Percentiles rank a stretch among this genome's conserved stretches.
Evolutionary conservation across 1,284 basidiomycete species (phyloP).

Genomic region (Cutaneotrichosporon arboriforme): DNA sequence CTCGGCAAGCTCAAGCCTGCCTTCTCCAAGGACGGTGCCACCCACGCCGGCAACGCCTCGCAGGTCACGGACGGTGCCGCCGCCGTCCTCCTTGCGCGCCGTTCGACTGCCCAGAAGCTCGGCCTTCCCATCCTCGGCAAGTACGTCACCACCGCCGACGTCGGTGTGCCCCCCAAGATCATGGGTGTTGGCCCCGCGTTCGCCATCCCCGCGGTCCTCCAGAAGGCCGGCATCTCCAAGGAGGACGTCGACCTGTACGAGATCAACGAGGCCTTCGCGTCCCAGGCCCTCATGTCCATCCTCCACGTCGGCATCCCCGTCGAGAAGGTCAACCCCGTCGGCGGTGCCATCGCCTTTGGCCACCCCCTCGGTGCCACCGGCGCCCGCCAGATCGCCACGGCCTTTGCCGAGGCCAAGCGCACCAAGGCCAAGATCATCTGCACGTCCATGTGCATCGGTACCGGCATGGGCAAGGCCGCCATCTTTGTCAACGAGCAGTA

Average conservation of each 20-base stretch:
- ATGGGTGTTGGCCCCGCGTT: slow-evolving; percentile 89
- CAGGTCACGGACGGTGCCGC: slow-evolving; percentile 98
- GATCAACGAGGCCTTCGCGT: slow-evolving; percentile 85
- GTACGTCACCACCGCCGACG: slow-evolving; percentile 69
- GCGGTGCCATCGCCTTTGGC: slow-evolving; percentile 61
- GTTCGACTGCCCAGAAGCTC: slow-evolving; percentile 79
- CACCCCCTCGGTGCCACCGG: slow-evolving; percentile 59
- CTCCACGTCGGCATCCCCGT: slow-evolving; percentile 66
- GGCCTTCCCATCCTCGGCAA: slow-evolving; percentile 90
- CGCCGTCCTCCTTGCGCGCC: slow-evolving; percentile 81
- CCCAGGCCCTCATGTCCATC: slow-evolving; percentile 76
- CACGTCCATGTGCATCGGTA: slow-evolving; percentile 79
- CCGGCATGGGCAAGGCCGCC: slow-evolving; percentile 66
- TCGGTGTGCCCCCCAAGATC: slow-evolving; percentile 77
- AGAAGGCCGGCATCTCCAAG: slow-evolving; percentile 64
- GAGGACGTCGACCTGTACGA: slow-evolving; percentile 88
- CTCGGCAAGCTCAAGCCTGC: slow-evolving; percentile 89
- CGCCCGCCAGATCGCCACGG: slow-evolving; percentile 77
- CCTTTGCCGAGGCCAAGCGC: slow-evolving; percentile 68
- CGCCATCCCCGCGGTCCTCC: slow-evolving; percentile 78
- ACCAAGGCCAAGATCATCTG: slow-evolving; percentile 70
- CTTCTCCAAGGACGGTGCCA: slow-evolving; percentile 80
- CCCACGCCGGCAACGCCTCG: slow-evolving; percentile 87
- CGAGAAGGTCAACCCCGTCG: slow-evolving; percentile 82
- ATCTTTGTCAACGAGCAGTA: slow-evolving; percentile 48